A percentile compares a stretch with the other conserved stretches of the same genome.
phyloP scores from a whole-genome alignment of 139 green algal genomes.

The Haematococcus lacustris region DNA sequence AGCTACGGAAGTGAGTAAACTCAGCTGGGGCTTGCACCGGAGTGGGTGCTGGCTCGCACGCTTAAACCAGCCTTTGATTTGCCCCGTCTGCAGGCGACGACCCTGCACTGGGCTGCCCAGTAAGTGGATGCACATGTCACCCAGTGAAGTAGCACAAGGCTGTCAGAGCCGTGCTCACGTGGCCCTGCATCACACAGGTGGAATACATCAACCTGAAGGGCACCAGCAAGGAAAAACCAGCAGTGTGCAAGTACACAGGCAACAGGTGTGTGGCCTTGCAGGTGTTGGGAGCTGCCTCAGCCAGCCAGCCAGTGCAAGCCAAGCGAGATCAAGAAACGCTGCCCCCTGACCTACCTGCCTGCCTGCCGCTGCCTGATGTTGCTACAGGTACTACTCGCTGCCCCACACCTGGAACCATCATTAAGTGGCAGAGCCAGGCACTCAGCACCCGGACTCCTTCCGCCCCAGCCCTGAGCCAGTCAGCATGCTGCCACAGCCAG shows the following conservation, averaged over 20 bases:
- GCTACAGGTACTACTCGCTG: constrained; percentile 39
- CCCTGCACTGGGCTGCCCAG: constrained; percentile 68
- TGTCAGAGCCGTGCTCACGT: neutral
- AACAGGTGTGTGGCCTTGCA: constrained; percentile 39
- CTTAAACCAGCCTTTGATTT: too few species aligned
- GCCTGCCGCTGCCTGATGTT: constrained; percentile 10
- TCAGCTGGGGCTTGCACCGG: too few species aligned
- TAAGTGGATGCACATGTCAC: constrained; percentile 19
- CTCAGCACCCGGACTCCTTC: too few species aligned
- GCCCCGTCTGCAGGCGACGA: constrained; percentile 61
- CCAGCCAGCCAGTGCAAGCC: neutral
- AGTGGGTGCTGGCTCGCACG: too few species aligned
- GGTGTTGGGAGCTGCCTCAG: too few species aligned
- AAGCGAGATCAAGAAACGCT: neutral
- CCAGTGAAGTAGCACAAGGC: neutral
- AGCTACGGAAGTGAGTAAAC: constrained; percentile 62
- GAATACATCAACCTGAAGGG: constrained; percentile 88
- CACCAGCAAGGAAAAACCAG: constrained; percentile 71
- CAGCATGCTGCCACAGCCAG: too few species aligned
- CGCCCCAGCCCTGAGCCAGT: too few species aligned
- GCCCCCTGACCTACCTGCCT: constrained; percentile 1
- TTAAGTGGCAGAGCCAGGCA: too few species aligned
- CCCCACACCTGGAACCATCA: constrained; percentile 18
- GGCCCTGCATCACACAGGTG: constrained; percentile 22
- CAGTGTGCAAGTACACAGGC: constrained; percentile 93